Evolutionary conservation across 2,329 filamentous ascomycete genomes (phyloP), one percentile per base, ranked within the genome.

Genomic region (Aspergillus brasiliensis): DNA sequence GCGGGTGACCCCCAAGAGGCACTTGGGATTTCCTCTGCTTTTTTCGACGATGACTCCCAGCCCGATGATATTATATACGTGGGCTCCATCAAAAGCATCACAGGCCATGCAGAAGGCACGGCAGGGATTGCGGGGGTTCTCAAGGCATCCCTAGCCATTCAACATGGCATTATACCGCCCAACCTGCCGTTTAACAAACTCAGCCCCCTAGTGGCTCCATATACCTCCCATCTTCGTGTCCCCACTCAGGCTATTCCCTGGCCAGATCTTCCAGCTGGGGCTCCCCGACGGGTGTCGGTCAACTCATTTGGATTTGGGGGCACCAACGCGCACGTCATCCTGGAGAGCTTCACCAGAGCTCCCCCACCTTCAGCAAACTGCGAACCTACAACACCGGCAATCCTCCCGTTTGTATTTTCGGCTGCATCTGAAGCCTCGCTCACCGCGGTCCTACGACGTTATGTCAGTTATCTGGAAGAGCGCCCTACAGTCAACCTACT

Each of bases 231-330:
- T 6, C 53, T 69, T 6, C 25, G 59, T 17, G 54, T 69, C 17
- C 67, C 64, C 4, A 62, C 56, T 2, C 62, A 66, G 27, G 54
- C 65, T 1, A 57, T 47, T 5, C 46, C 52, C 60, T 72, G 63
- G 67, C 62, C 72, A 8, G n/a, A 49, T 1, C 47, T 69, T 21
- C 42, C 49, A 61, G 11, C 71, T 70, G 38, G 74, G 3, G 37
- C 31, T 11, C 60, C 53, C 10, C 60, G 61, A 38, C 57, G 76
- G 42, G 77, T 77, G 8, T 77, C 77, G 19, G 72, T 82, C 1
- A 81, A 79, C 59, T 75, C 75, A 6, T 82, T 82, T 59, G 42
- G 54, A 0, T 69, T 68, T 37, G 73, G 72, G 17, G 73, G 73
- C 10, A 66, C 71, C 11, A 75, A 75, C 62, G 69, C 67, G 3